Base-by-base conservation (phyloP, 2,329 filamentous ascomycete genomes). In the Cladosporium austrohemisphaericum region DNA sequence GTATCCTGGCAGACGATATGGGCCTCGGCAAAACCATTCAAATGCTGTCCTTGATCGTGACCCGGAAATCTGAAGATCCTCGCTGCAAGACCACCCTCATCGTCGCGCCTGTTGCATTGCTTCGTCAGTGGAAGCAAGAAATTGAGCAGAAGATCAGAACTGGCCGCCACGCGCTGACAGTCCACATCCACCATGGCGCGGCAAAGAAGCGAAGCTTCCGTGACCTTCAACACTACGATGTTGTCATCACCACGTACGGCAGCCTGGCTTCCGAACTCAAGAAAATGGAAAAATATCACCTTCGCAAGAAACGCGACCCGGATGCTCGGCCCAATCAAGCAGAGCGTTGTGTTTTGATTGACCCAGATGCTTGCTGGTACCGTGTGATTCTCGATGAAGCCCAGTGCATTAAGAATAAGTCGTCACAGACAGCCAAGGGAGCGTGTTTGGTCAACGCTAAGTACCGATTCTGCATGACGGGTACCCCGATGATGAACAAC, bases 401-500 rank as follows among this genome's bases (percentile, higher is more conserved):
- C 2, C 87, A 92, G 60, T 84, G 77, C 61, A 88, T 92, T 71
- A 92, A 92, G 71, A 92, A 91, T 60, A 78, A 78, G 50, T 74
- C 71, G 32, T 84, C 85, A 0, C 78, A 80, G 54, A 70, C 76
- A 4, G 78, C 85, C 1, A 74, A 76, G 54, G 86, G 80, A 4
- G 80, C 80, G 23, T 79, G 73, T 56, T 65, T 69, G 9, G 66
- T 93, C 13, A 69, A 77, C 52, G 73, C 85, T 11, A 73, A 71
- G 28, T 80, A 86, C 61, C 77, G 87, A 40, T 83, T 87, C 71
- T 89, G 85, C 61, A 78, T 92, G 65, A 88, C 84, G 3, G 88
- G 88, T 20, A 93, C 88, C 0, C 88, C 88, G 0, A 90, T 92
- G 85, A 93, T 93, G 85, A 95, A 95, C 59, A 81, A 77, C 10